phyloP scores from a whole-genome alignment of 805 yeast species.

The Candida methanosorbosa region DNA sequence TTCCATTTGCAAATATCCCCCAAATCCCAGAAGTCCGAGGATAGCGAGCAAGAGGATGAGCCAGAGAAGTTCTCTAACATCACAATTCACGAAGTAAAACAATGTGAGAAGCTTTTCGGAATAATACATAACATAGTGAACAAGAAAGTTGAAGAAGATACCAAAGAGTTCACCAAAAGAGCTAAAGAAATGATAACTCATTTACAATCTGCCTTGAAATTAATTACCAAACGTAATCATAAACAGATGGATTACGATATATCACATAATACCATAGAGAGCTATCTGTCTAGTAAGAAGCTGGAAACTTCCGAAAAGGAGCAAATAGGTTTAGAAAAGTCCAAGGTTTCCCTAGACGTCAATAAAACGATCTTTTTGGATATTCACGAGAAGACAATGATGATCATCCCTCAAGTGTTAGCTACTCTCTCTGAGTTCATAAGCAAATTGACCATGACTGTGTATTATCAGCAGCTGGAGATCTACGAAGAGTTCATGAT shows the following conservation, averaged over 20 bases:
- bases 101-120: constrained; percentile 18
- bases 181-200: constrained; percentile 31
- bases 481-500: constrained; percentile 24
- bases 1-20: constrained; percentile 31
- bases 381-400: constrained; percentile 30
- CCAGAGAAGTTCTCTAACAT: constrained; percentile 20
- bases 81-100: constrained; percentile 20
- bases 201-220: constrained; percentile 27
- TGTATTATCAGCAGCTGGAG: constrained; percentile 30
- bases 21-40: constrained; percentile 16
- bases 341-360: constrained; percentile 24
- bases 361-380: constrained; percentile 23
- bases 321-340: constrained; percentile 21
- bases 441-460: constrained; percentile 29
- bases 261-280: constrained; percentile 27
- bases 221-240: constrained; percentile 35
- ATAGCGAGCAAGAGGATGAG: constrained; percentile 12
- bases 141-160: constrained; percentile 11
- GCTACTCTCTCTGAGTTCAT: constrained; percentile 40
- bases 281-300: constrained; percentile 24
- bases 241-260: constrained; percentile 34
- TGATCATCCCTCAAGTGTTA: constrained; percentile 37
- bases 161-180: constrained; percentile 23
- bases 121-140: constrained; percentile 16
- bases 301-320: constrained; percentile 28